Conservation (phyloP, 495 filamentous ascomycete species). For the Penicillium arizonense region DNA sequence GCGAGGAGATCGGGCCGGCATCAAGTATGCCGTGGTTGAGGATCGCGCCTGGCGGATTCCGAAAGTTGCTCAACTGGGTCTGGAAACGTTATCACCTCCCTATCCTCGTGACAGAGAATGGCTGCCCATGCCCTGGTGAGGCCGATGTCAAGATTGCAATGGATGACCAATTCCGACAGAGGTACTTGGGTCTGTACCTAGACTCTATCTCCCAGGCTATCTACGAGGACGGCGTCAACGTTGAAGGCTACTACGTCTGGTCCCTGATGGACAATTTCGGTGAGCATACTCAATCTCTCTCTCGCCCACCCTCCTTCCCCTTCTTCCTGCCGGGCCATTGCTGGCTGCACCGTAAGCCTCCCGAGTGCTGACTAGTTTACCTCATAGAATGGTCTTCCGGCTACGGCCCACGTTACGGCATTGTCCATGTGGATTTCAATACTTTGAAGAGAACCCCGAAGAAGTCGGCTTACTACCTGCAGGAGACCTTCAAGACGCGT, state of each 20-base stretch:
- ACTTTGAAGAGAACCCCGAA: too few species aligned
- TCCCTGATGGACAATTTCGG: conserved; percentile 57
- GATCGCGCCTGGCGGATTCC: conserved; percentile 58
- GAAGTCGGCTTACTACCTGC: too few species aligned
- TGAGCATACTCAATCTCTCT: conserved; percentile 1
- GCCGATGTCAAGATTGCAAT: conserved; percentile 62
- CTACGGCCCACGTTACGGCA: conserved; percentile 67
- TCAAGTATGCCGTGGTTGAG: conserved; percentile 67
- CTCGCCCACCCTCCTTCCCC: too few species aligned
- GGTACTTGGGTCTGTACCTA: conserved; percentile 66
- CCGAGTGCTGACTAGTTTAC: too few species aligned
- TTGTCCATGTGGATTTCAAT: conserved; percentile 65
- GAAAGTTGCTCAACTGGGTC: conserved; percentile 67
- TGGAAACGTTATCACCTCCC: conserved; percentile 63
- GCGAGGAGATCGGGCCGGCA: conserved; percentile 61
- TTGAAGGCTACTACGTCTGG: conserved; percentile 68
- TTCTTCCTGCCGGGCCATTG: too few species aligned
- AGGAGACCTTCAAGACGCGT: too few species aligned
- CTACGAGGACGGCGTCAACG: conserved; percentile 58
- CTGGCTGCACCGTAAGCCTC: too few species aligned
- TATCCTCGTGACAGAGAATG: conserved; percentile 73
- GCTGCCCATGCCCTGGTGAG: conserved; percentile 64
- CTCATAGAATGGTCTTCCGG: conserved; percentile 60
- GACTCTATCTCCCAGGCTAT: conserved; percentile 59
- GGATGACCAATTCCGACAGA: conserved; percentile 62